Conservation (phyloP, 106 monocot genomes). For the Narthecium ossifragum region DNA sequence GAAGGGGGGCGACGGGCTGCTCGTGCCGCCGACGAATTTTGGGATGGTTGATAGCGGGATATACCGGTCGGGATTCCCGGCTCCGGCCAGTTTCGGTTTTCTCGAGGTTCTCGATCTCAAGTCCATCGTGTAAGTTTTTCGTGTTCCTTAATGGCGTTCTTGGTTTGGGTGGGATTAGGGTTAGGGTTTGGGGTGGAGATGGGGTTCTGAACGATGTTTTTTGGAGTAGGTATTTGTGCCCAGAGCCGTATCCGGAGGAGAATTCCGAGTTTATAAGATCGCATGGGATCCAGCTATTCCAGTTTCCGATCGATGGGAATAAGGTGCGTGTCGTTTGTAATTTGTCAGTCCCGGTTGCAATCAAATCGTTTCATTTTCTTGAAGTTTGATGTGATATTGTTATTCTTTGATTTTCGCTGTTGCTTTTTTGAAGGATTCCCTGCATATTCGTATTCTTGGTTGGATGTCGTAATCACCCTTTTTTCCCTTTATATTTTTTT, state of each 20-base stretch:
- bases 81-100: constrained; percentile 48
- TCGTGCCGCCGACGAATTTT: constrained; percentile 66
- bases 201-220: too few species aligned
- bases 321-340: constrained; percentile 44
- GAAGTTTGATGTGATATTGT: too few species aligned
- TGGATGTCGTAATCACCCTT: too few species aligned
- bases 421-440: too few species aligned
- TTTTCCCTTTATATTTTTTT: too few species aligned
- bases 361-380: too few species aligned
- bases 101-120: constrained; percentile 50
- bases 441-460: too few species aligned
- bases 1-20: not conserved
- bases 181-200: too few species aligned
- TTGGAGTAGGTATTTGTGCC: constrained; percentile 55
- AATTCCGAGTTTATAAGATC: constrained; percentile 41
- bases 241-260: constrained; percentile 52
- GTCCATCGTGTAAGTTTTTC: constrained; percentile 32
- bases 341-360: too few species aligned
- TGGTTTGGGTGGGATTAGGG: too few species aligned
- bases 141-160: not conserved
- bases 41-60: constrained; percentile 65
- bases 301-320: constrained; percentile 59
- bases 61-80: constrained; percentile 70
- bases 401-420: too few species aligned
- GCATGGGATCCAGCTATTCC: constrained; percentile 36